phyloP scores from a whole-genome alignment of 768 basidiomycete species.

The Naganishia randhawae region DNA sequence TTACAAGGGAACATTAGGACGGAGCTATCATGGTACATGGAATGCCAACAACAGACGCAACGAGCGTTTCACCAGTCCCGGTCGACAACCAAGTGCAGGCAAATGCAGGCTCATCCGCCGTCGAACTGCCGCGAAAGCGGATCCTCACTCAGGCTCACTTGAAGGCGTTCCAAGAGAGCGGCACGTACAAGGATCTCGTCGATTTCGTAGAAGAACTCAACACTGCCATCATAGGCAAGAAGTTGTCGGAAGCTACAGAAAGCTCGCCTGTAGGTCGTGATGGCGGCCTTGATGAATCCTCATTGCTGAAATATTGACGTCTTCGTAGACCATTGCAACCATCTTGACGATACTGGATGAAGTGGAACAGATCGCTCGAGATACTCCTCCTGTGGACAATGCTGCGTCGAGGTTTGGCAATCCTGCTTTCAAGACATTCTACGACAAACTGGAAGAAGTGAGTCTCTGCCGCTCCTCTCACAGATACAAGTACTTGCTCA shows the following conservation, averaged over 20 bases:
- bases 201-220: constrained; percentile 73
- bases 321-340: constrained; percentile 60
- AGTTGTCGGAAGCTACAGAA: constrained; percentile 64
- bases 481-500: constrained; percentile 11
- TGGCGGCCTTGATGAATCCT: background rate
- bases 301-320: background rate
- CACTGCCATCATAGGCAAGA: constrained; percentile 67
- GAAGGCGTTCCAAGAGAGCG: constrained; percentile 70
- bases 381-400: constrained; percentile 83
- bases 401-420: constrained; percentile 90
- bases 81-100: background rate
- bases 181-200: constrained; percentile 66
- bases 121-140: constrained; percentile 59
- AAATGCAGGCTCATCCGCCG: background rate
- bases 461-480: constrained; percentile 32
- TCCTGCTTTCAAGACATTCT: constrained; percentile 89
- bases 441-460: constrained; percentile 73
- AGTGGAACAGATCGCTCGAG: constrained; percentile 64
- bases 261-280: constrained; percentile 60
- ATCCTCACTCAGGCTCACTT: constrained; percentile 77
- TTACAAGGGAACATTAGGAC: background rate
- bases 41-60: background rate
- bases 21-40: background rate
- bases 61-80: background rate
- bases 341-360: constrained; percentile 64